Percentiles rank a stretch among this genome's conserved stretches.
Conservation (phyloP, 169 alveolate species). For the Cryptosporidium bovis region DNA sequence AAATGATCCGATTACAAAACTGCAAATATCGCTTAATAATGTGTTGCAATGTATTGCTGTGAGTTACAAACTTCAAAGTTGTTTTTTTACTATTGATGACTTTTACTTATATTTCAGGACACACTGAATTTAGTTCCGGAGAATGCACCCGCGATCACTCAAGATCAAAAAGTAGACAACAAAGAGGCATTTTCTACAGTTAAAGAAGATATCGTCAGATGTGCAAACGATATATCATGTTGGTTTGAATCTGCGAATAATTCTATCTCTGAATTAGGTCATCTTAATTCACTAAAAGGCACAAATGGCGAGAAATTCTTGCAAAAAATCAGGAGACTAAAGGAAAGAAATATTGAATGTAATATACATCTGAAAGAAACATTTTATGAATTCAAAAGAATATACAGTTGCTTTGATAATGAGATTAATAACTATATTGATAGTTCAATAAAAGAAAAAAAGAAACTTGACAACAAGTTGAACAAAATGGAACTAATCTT, state of each 20-base stretch:
- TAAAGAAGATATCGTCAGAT: slow-evolving; percentile 29
- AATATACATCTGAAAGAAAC: not conserved
- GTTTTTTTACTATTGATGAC: slow-evolving; percentile 2
- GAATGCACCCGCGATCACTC: slow-evolving; percentile 20
- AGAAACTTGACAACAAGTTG: not conserved
- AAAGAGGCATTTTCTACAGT: slow-evolving; percentile 2
- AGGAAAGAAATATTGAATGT: not conserved
- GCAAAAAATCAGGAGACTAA: slow-evolving; percentile 6
- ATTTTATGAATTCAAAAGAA: slow-evolving; percentile 1
- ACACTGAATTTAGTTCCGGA: slow-evolving; percentile 58
- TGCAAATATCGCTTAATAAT: slow-evolving; percentile 56
- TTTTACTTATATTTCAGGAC: slow-evolving; percentile 21
- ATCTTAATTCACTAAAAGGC: slow-evolving; percentile 15
- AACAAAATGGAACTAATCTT: slow-evolving; percentile 29
- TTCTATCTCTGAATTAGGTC: slow-evolving; percentile 1
- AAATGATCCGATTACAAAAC: slow-evolving; percentile 38
- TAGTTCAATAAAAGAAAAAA: slow-evolving; percentile 13
- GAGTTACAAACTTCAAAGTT: not conserved
- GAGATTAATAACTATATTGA: slow-evolving; percentile 1
- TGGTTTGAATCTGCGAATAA: slow-evolving; percentile 52
- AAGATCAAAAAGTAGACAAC: slow-evolving; percentile 1
- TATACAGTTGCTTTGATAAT: not conserved
- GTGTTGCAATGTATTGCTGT: slow-evolving; percentile 57
- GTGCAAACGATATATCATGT: slow-evolving; percentile 52
- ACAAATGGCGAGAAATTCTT: slow-evolving; percentile 1